Evolutionary conservation across 257 asterid genomes (phyloP), one percentile per base, ranked within the genome.

Genomic region (Marsdenia floribunda): DNA sequence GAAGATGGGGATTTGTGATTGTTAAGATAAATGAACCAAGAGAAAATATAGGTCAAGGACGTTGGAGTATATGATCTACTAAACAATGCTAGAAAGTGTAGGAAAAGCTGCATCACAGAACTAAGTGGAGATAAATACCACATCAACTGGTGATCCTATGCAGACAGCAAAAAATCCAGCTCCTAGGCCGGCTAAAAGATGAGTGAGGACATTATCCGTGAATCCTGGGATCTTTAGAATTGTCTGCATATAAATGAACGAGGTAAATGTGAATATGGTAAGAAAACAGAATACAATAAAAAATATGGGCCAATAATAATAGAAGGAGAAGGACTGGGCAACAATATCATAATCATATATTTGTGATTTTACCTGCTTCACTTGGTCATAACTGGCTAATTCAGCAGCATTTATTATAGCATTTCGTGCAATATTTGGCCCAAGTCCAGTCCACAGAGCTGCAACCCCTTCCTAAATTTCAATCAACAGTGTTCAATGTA

Each of bases 401-500:
- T 95, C 99, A 75, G 98, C 99, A 52, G 98, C 98, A 81, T 95
- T 95, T 79, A 95, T 92, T 78, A 95, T 92, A 58, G 99, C 99
- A 87, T 95, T 95, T 71, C 99, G 96, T 29, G 92, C 97, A 81
- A 92, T 57, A 74, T 95, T 95, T 44, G 99, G 99, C 54, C 98
- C 98, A 76, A 95, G 53, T 60, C 99, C 99, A 73, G 99, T 95
- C 99, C 99, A 95, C 74, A 95, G 80, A 68, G 90, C 90, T 19
- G 76, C 60, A 65, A 92, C 18, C 65, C 99, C 99, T 92, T 95
- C 99, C 99, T 92, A 78, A 65, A 71, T 73, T 76, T 64, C 68
- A 42, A 68, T 46, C 29, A 52, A 47, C 11, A 49, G 50, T 21
- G 14, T 21, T 15, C 18, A 49, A 55, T 59, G n/a, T 18, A 6